phyloP scores from a whole-genome alignment of 805 yeast species.

The Candida endomychidarum region DNA sequence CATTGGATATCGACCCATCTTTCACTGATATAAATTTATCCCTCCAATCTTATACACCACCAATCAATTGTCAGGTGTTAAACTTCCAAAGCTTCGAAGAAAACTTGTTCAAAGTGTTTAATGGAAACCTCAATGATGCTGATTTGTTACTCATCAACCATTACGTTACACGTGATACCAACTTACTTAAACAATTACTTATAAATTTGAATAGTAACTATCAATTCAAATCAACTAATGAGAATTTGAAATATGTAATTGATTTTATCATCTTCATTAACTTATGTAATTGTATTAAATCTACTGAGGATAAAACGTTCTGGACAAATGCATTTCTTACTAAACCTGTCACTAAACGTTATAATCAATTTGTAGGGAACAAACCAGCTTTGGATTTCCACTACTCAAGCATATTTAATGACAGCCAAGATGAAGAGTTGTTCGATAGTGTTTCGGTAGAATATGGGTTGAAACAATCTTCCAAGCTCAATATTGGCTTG shows the following conservation, averaged over 20 bases:
- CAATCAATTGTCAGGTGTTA: background rate
- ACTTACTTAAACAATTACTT: conserved; percentile 4
- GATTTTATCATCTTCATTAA: conserved; percentile 22
- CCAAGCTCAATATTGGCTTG: conserved; percentile 8
- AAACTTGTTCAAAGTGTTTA: conserved; percentile 13
- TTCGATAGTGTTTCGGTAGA: conserved; percentile 13
- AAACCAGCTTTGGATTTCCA: conserved; percentile 21
- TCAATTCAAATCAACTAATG: conserved; percentile 21
- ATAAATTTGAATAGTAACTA: conserved; percentile 8
- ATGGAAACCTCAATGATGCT: conserved; percentile 6
- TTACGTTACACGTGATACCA: conserved; percentile 5
- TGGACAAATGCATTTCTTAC: conserved; percentile 22
- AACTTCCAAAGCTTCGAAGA: conserved; percentile 14
- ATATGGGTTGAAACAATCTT: conserved; percentile 10
- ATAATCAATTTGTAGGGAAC: background rate
- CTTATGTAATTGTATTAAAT: conserved; percentile 18
- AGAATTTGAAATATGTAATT: conserved; percentile 25
- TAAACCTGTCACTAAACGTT: background rate
- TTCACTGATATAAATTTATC: background rate
- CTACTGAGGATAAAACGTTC: conserved; percentile 19
- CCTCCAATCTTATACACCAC: background rate
- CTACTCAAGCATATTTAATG: conserved; percentile 26
- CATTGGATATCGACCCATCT: background rate
- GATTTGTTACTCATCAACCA: conserved; percentile 9
- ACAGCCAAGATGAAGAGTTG: conserved; percentile 18